Evolutionary conservation across 1,284 basidiomycete species (phyloP), one percentile per base, ranked within the genome.

Genomic region (Pulchroboletus neoregius): DNA sequence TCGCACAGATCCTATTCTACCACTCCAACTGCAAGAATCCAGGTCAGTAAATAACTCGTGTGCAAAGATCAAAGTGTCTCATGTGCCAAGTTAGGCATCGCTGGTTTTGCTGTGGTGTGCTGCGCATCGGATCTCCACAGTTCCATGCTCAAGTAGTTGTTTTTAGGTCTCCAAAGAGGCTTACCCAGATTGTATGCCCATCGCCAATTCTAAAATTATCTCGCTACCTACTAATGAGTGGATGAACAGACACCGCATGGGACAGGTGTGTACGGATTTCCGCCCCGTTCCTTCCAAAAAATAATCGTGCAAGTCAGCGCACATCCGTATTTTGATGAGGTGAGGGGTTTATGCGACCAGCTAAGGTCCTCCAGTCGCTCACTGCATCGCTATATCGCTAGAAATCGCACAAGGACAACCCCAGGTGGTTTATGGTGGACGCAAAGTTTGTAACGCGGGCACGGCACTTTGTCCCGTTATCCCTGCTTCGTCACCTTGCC

Each of bases 391-490:
- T 10, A 35, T 15, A 16, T 35, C 11, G 24, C 32, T 55, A 89
- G 76, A 95, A 94, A 79, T 82, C 91, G 0, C 74, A 87, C 44
- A 58, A 80, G 57, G 74, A 78, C 1, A 71, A 79, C 8, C 94
- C 94, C 1, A 91, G 80, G 57, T 98, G 95, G 95, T 95, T 77
- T 72, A 95, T 97, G 90, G 86, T 94, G 41, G 86, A 92, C 58
- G 75, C 92, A 28, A 76, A 74, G 24, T 94, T 94, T 65, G 62
- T 68, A n/a, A 68, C 76, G 7, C 82, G 87, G 23, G 74, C 90
- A 6, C 56, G 66, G 8, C 72, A 94, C 67, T 88, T 92, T 51
- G 80, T 97, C 3, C 86, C 94, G 1, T 73, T 97, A 5, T 74
- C 84, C 2, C 69, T 94, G 2, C 72, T 97, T 45, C 84, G 87